These are phyloP conservation scores for Coelastrella sp. DNA, from an alignment of 139 green algal genomes.

Conservation along the genomic window DNA sequence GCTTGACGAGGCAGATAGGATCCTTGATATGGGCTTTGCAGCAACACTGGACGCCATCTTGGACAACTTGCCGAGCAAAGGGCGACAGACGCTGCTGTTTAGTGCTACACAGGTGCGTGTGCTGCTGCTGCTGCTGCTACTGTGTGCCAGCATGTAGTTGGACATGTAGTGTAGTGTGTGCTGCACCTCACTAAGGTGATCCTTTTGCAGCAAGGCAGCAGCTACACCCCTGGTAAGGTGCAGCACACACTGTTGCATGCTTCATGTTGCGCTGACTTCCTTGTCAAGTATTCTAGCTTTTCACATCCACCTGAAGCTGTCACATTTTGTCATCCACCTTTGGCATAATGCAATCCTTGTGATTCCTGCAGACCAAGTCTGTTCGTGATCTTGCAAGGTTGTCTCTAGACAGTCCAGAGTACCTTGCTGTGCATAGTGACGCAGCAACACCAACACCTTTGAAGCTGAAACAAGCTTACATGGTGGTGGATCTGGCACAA, in stretches of 20 bases:
- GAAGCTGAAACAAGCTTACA: slow-evolving; percentile 88
- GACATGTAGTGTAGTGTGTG: too few species aligned
- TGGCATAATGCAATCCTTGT: neutral
- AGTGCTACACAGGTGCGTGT: slow-evolving; percentile 68
- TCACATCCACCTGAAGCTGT: too few species aligned
- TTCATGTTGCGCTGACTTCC: too few species aligned
- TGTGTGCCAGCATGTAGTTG: neutral
- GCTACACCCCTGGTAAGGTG: too few species aligned
- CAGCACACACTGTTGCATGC: too few species aligned
- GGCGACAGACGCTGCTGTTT: slow-evolving; percentile 94
- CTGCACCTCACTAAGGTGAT: too few species aligned
- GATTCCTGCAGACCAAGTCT: slow-evolving; percentile 80
- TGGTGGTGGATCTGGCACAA: slow-evolving; percentile 64
- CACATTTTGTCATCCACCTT: neutral
- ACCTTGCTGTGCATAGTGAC: slow-evolving; percentile 93
- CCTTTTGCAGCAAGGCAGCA: too few species aligned
- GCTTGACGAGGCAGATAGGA: slow-evolving; percentile 97
- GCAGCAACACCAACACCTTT: slow-evolving; percentile 86
- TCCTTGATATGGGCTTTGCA: slow-evolving; percentile 97
- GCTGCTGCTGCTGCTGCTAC: neutral
- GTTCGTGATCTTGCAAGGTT: slow-evolving; percentile 84
- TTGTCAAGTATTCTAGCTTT: too few species aligned
- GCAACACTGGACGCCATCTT: slow-evolving; percentile 95
- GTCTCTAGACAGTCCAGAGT: slow-evolving; percentile 79
- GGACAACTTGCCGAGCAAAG: slow-evolving; percentile 83